phyloP scores from a whole-genome alignment of 2,329 filamentous ascomycete species.

The Dactylellina sp. region DNA sequence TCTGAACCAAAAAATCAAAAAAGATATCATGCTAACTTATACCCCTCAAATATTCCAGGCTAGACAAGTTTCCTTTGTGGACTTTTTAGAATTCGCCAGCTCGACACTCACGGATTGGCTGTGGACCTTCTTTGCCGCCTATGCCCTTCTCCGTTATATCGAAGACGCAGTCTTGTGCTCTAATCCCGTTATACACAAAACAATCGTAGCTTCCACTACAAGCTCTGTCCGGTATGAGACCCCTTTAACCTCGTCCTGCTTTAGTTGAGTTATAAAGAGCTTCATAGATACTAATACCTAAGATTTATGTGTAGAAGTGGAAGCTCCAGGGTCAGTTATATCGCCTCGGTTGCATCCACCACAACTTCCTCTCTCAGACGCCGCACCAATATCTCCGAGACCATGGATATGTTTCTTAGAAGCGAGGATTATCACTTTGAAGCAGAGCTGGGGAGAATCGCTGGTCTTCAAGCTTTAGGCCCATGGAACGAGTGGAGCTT shows the following conservation, averaged over 20 bases:
- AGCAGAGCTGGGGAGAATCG: slow-evolving; percentile 17
- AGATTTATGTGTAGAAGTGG: slow-evolving; percentile 7
- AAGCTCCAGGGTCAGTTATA: not conserved
- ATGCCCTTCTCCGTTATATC: not conserved
- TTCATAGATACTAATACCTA: no score
- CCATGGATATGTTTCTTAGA: slow-evolving; percentile 3
- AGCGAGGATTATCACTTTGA: slow-evolving; percentile 14
- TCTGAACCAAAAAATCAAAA: no score
- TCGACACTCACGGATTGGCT: slow-evolving; percentile 34
- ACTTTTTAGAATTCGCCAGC: slow-evolving; percentile 12
- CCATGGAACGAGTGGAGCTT: not conserved
- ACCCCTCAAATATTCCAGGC: no score
- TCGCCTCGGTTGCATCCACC: slow-evolving; percentile 8
- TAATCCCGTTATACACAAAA: not conserved
- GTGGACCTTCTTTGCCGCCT: not conserved
- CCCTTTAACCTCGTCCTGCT: not conserved
- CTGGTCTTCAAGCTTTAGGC: slow-evolving; percentile 3
- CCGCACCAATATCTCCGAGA: slow-evolving; percentile 8
- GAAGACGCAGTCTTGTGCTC: not conserved
- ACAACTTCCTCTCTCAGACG: not conserved
- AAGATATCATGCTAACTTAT: no score
- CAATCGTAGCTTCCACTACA: not conserved
- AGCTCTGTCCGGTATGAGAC: slow-evolving; percentile 3
- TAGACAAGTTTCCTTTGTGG: not conserved
- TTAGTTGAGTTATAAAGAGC: no score